Conservation (phyloP, 306 rosid species). For the Prunus persica region DNA sequence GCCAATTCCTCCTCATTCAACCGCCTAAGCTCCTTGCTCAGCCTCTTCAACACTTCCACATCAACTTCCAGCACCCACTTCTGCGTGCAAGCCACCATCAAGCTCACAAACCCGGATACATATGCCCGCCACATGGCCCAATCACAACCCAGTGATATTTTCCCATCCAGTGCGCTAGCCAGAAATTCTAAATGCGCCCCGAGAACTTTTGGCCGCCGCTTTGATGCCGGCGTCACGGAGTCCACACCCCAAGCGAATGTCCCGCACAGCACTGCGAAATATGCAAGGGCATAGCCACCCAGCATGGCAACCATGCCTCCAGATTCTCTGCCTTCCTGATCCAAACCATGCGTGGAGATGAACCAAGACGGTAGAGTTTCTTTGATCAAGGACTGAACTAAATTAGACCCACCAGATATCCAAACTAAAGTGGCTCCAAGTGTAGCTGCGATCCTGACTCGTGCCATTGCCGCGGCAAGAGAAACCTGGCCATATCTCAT, state of each 20-base stretch:
- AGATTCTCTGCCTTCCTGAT: slow-evolving; percentile 52
- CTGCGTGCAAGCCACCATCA: slow-evolving; percentile 65
- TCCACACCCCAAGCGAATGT: slow-evolving; percentile 85
- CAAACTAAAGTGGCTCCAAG: slow-evolving; percentile 85
- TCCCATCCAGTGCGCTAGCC: slow-evolving; percentile 55
- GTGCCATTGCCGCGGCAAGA: slow-evolving; percentile 61
- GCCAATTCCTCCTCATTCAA: slow-evolving; percentile 78
- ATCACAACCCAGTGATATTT: slow-evolving; percentile 56
- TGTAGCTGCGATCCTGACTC: slow-evolving; percentile 75
- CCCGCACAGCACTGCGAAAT: slow-evolving; percentile 60
- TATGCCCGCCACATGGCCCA: slow-evolving; percentile 69
- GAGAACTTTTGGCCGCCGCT: slow-evolving; percentile 52
- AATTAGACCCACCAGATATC: slow-evolving; percentile 73
- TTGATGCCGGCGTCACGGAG: slow-evolving; percentile 37
- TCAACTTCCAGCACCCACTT: slow-evolving; percentile 64
- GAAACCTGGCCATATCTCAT: slow-evolving; percentile 68
- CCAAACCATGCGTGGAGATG: slow-evolving; percentile 44
- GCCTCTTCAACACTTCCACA: slow-evolving; percentile 55
- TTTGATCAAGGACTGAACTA: slow-evolving; percentile 64
- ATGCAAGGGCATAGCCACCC: slow-evolving; percentile 78
- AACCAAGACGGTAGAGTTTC: slow-evolving; percentile 89
- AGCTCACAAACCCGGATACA: slow-evolving; percentile 62
- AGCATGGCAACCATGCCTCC: slow-evolving; percentile 65
- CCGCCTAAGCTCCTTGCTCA: slow-evolving; percentile 62
- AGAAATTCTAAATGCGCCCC: slow-evolving; percentile 69